A percentile compares a stretch with the other conserved stretches of the same genome.
phyloP scores from a whole-genome alignment of 208 protist genomes.

The Trypanosoma mega region DNA sequence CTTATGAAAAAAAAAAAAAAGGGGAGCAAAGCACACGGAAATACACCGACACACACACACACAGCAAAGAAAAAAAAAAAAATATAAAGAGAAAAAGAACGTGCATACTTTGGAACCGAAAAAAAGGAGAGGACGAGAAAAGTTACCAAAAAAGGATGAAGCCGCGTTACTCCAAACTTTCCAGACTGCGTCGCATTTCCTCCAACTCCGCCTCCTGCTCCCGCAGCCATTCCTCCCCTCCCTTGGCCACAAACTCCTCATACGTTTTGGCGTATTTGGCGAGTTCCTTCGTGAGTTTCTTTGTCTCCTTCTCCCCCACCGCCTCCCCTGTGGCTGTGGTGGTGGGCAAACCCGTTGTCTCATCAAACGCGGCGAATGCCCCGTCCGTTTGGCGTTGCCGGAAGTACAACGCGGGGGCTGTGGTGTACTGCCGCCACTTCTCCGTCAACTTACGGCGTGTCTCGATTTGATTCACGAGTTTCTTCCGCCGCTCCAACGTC shows the following conservation, averaged over 20 bases:
- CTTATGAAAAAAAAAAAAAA: too few species aligned
- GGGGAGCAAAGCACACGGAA: too few species aligned
- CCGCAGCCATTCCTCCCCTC: constrained; percentile 48
- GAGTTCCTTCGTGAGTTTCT: constrained; percentile 72
- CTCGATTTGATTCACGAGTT: constrained; percentile 60
- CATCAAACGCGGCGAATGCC: constrained; percentile 57
- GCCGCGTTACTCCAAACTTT: constrained; percentile 1
- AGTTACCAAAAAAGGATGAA: too few species aligned
- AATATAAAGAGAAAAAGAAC: too few species aligned
- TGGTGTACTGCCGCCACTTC: constrained; percentile 64
- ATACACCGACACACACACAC: too few species aligned
- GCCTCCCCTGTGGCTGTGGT: constrained; percentile 34
- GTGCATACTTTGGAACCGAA: too few species aligned
- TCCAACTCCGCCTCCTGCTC: constrained; percentile 52
- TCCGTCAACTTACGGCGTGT: constrained; percentile 61
- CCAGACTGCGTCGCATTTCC: constrained; percentile 20
- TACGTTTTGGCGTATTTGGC: constrained; percentile 68
- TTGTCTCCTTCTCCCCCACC: constrained; percentile 59
- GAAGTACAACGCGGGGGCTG: constrained; percentile 46
- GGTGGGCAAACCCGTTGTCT: constrained; percentile 50
- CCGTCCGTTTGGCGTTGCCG: constrained; percentile 16
- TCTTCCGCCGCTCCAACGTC: constrained; percentile 38
- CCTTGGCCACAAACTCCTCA: constrained; percentile 64
- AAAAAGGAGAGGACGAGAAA: too few species aligned
- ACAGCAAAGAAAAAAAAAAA: too few species aligned